A percentile compares a stretch with the other conserved stretches of the same genome.
phyloP scores from a whole-genome alignment of 1,284 basidiomycete genomes.

The Ustilago cynodontis region DNA sequence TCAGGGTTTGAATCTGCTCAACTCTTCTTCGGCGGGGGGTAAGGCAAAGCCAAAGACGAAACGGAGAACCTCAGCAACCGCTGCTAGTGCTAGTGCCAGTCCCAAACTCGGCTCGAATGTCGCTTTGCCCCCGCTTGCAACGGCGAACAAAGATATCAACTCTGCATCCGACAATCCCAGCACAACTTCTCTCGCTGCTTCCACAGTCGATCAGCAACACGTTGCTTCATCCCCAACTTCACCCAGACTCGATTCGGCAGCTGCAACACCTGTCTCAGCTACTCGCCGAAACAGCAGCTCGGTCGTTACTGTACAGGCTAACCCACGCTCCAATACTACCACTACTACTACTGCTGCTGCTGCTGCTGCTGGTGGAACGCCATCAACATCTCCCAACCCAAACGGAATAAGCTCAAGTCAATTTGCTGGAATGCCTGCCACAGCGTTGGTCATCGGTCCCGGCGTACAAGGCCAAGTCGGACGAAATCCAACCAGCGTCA shows the following conservation, averaged over 20 bases:
- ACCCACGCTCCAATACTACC: conserved; percentile 8
- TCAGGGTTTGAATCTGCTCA: conserved; percentile 33
- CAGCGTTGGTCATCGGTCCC: conserved; percentile 64
- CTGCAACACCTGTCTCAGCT: conserved; percentile 19
- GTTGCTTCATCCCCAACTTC: conserved; percentile 28
- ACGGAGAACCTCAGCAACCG: conserved; percentile 25
- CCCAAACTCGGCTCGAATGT: conserved; percentile 28
- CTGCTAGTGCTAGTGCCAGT: conserved; percentile 29
- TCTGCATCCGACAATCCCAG: conserved; percentile 21
- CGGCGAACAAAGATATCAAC: not conserved
- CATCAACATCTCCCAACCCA: conserved; percentile 32
- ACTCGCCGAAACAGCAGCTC: conserved; percentile 30
- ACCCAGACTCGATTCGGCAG: conserved; percentile 26
- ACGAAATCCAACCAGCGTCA: conserved; percentile 32
- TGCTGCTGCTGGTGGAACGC: not conserved
- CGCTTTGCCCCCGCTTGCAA: conserved; percentile 2
- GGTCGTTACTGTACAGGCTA: conserved; percentile 25
- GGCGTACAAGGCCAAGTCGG: conserved; percentile 65
- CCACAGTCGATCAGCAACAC: conserved; percentile 36
- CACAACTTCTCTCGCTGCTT: conserved; percentile 26
- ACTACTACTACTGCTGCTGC: conserved; percentile 6
- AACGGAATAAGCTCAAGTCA: conserved; percentile 21
- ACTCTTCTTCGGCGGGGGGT: conserved; percentile 23
- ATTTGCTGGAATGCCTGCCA: conserved; percentile 52
- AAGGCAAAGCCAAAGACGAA: conserved; percentile 22